Evolutionary conservation across 2,329 filamentous ascomycete species (phyloP), one percentile per base, ranked within the genome.

Genomic region (Ilyonectria destructans): DNA sequence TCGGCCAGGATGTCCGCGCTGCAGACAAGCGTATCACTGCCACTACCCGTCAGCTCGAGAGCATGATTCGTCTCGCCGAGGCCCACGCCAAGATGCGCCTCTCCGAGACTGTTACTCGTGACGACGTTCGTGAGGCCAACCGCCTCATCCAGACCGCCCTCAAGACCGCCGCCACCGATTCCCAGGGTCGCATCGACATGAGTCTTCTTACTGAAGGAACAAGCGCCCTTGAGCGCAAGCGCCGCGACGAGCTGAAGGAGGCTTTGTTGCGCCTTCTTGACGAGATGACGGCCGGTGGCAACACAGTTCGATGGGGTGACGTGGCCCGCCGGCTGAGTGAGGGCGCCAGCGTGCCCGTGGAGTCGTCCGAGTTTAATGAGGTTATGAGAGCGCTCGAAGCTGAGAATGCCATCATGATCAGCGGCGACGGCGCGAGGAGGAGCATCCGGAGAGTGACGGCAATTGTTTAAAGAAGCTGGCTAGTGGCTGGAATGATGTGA

Each of bases 81-180:
- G 96, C 95, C 0, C 97, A 99, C 82, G 97, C 96, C 57, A 98
- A 98, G 82, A 99, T 99, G 97, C 93, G 96, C 4, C 89, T 99
- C 6, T 90, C 92, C 0, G 80, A 86, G 3, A 89, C 86, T 15
- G 96, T 99, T 48, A 95, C 93, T 0, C 89, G 88, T 31, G 88
- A 89, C 56, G 97, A 99, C 77, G 97, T 99, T 6, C 85, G 90
- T 57, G 96, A 99, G 84, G 95, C 96, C 0, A 94, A 97, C 54
- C 92, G 96, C 12, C 87, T 99, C 48, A 99, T 99, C 82, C 94
- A 96, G 77, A 93, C 91, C 1, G 96, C 97, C 1, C 90, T 99
- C 78, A 98, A 98, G 86, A 97, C 97, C 71, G 94, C 96, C 0
- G 96, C 96, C n/a, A 99, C 97, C 0, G 97, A 99, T 79, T 85